Percentiles rank a stretch among this genome's conserved stretches.
These are phyloP conservation scores for Copromyces sp. DNA, from an alignment of 495 filamentous ascomycete species.

Conservation along the genomic window DNA sequence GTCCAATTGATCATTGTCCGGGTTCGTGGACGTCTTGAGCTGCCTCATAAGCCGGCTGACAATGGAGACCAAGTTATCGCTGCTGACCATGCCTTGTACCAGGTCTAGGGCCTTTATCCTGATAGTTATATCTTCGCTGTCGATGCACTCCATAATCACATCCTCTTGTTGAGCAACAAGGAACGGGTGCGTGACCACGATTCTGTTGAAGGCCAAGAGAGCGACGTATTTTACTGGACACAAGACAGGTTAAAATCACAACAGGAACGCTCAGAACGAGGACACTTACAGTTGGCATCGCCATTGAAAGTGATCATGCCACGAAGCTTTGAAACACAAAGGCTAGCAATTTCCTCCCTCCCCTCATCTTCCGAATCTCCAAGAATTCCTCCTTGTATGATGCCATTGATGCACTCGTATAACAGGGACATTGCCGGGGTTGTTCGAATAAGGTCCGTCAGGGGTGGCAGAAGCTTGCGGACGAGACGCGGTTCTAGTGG, in stretches of 20 bases:
- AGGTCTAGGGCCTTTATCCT: slow-evolving; percentile 86
- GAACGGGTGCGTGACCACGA: slow-evolving; percentile 77
- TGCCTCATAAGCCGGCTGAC: slow-evolving; percentile 81
- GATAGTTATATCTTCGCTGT: slow-evolving; percentile 94
- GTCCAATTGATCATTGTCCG: slow-evolving; percentile 17
- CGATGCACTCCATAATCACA: slow-evolving; percentile 90
- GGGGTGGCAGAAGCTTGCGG: slow-evolving; percentile 86
- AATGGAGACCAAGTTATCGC: slow-evolving; percentile 69
- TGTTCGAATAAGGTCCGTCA: slow-evolving; percentile 85
- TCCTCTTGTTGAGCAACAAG: slow-evolving; percentile 87
- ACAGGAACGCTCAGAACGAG: too few relatives aligned
- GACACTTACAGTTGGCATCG: slow-evolving; percentile 75
- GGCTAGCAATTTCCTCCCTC: slow-evolving; percentile 81
- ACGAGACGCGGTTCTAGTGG: slow-evolving; percentile 85
- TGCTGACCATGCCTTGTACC: slow-evolving; percentile 80
- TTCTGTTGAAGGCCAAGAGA: slow-evolving; percentile 84
- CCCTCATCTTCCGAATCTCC: slow-evolving; percentile 67
- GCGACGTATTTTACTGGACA: slow-evolving; percentile 88
- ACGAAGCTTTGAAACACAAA: slow-evolving; percentile 86
- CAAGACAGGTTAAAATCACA: neutral
- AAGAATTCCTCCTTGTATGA: slow-evolving; percentile 91
- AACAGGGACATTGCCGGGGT: slow-evolving; percentile 93
- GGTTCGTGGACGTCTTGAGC: slow-evolving; percentile 46
- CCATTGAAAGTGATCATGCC: slow-evolving; percentile 89
- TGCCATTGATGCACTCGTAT: slow-evolving; percentile 97